A percentile compares a stretch with the other conserved stretches of the same genome.
These are phyloP conservation scores for Crotalaria pallida DNA, from an alignment of 306 rosid genomes.

Conservation along the genomic window DNA sequence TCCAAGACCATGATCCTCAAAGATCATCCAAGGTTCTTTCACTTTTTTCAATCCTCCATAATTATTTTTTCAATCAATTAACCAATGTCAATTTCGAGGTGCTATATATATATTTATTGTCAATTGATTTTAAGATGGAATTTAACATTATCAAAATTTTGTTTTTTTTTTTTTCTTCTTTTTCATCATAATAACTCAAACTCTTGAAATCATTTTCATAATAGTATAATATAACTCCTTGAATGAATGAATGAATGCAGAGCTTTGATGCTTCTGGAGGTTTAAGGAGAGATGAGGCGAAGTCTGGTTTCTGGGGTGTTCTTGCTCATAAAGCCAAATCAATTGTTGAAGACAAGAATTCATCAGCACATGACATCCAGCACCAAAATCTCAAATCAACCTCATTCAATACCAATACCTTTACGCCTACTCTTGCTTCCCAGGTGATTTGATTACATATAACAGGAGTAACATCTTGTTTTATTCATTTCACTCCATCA, in stretches of 20 bases:
- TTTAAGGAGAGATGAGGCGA: constrained; percentile 31
- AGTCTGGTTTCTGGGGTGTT: constrained; percentile 85
- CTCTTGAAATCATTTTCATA: not conserved
- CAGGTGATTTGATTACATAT: constrained; percentile 42
- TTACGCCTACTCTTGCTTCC: constrained; percentile 17
- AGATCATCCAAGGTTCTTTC: constrained; percentile 61
- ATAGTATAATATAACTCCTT: not conserved
- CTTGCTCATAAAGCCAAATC: constrained; percentile 84
- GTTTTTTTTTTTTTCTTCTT: not conserved
- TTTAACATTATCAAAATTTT: not conserved
- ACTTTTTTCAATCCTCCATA: too few species aligned
- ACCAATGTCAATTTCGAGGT: too few species aligned
- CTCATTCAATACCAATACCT: constrained; percentile 21
- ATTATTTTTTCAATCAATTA: not conserved
- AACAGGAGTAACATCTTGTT: not conserved
- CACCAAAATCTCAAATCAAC: constrained; percentile 30
- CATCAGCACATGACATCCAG: constrained; percentile 7
- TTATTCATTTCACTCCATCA: not conserved
- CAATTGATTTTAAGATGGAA: too few species aligned
- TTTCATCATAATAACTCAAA: not conserved
- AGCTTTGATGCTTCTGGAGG: constrained; percentile 37
- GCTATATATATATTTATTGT: too few species aligned
- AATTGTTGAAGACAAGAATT: constrained; percentile 66
- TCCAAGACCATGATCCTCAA: constrained; percentile 27
- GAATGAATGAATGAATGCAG: constrained; percentile 39